Conservation (phyloP, 2,329 filamentous ascomycete species). For the Aspergillus vadensis region DNA sequence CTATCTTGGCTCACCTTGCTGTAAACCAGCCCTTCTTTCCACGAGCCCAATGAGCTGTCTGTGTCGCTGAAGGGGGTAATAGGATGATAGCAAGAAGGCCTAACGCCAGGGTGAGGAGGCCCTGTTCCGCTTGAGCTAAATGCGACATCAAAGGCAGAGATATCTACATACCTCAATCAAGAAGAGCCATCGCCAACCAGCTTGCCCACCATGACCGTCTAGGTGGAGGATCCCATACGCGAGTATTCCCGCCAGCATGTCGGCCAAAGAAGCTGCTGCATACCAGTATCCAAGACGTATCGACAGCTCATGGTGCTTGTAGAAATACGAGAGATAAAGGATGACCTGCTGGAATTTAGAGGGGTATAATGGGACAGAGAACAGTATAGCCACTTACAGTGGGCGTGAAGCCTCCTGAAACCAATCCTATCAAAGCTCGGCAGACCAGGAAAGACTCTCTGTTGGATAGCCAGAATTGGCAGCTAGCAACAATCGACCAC, state of each 20-base stretch:
- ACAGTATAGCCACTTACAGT: conserved; percentile 22
- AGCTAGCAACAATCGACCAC: conserved; percentile 37
- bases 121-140: conserved; percentile 14
- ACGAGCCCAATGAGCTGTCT: conserved; percentile 49
- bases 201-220: conserved; percentile 31
- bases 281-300: conserved; percentile 39
- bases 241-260: conserved; percentile 47
- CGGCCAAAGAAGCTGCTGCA: conserved; percentile 40
- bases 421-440: conserved; percentile 46
- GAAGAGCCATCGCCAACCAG: conserved; percentile 42
- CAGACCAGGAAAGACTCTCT: conserved; percentile 43
- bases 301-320: conserved; percentile 67
- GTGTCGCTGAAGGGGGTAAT: conserved; percentile 61
- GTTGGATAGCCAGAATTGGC: conserved; percentile 51
- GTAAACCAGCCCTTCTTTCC: conserved; percentile 62
- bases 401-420: conserved; percentile 52
- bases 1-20: conserved; percentile 44
- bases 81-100: conserved; percentile 47
- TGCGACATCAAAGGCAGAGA: conserved; percentile 37
- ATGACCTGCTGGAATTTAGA: conserved; percentile 22
- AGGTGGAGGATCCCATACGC: conserved; percentile 45
- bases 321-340: conserved; percentile 69
- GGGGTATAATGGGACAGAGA: background rate
- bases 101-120: conserved; percentile 26
- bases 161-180: conserved; percentile 40